phyloP scores from a whole-genome alignment of 164 flowering plant genomes.

The Nymphaea colorata region DNA sequence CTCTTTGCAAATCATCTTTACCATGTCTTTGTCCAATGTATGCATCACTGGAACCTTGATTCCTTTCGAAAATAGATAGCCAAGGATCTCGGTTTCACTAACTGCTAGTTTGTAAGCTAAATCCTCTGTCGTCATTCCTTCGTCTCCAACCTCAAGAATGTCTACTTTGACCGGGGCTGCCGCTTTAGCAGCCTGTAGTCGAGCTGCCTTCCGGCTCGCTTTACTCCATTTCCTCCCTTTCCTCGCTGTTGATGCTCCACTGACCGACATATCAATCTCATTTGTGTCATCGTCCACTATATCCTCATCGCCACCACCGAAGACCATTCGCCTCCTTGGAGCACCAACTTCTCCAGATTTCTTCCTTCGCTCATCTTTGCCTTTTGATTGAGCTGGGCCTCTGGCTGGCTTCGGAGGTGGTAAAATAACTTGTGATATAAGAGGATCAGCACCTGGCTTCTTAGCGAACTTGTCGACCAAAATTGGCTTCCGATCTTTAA shows the following conservation, averaged over 20 bases:
- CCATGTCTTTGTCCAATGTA: slow-evolving; percentile 64
- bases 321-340: slow-evolving; percentile 34
- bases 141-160: slow-evolving; percentile 81
- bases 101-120: slow-evolving; percentile 67
- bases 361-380: slow-evolving; percentile 52
- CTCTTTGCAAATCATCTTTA: slow-evolving; percentile 75
- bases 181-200: slow-evolving; percentile 68
- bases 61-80: slow-evolving; percentile 61
- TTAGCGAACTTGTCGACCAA: slow-evolving; percentile 85
- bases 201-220: slow-evolving; percentile 81
- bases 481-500: slow-evolving; percentile 61
- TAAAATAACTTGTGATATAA: slow-evolving; percentile 46
- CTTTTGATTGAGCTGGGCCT: slow-evolving; percentile 33
- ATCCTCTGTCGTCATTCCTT: slow-evolving; percentile 77
- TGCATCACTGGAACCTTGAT: slow-evolving; percentile 73
- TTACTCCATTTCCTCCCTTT: slow-evolving; percentile 88
- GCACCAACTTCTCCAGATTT: slow-evolving; percentile 43
- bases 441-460: slow-evolving; percentile 59
- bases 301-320: slow-evolving; percentile 15
- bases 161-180: slow-evolving; percentile 88
- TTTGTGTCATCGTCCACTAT: slow-evolving; percentile 52
- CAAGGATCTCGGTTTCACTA: slow-evolving; percentile 80
- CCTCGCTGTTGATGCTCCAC: slow-evolving; percentile 41
- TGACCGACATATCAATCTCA: slow-evolving; percentile 45
- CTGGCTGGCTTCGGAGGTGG: slow-evolving; percentile 59